These are phyloP conservation scores for Samsoniella hepiali DNA, from an alignment of 2,329 filamentous ascomycete genomes.

Conservation along the genomic window DNA sequence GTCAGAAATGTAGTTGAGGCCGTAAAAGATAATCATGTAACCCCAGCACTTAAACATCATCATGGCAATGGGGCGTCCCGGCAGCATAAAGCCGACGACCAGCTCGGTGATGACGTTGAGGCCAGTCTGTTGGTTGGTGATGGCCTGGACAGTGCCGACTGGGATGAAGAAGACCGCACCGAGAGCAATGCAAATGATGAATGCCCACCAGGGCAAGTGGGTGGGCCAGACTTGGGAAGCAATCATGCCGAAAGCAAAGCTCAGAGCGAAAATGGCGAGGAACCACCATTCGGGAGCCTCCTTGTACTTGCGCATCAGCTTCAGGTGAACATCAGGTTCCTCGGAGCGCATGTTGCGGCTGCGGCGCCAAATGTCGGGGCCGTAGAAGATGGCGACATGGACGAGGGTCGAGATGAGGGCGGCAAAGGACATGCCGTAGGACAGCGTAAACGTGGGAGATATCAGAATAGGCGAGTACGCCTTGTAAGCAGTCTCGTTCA, in stretches of 20 bases:
- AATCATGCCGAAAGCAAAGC: slow-evolving; percentile 48
- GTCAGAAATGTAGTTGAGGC: slow-evolving; percentile 45
- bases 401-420: slow-evolving; percentile 51
- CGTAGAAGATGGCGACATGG: slow-evolving; percentile 51
- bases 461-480: slow-evolving; percentile 55
- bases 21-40: slow-evolving; percentile 46
- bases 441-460: slow-evolving; percentile 52
- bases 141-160: slow-evolving; percentile 44
- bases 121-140: slow-evolving; percentile 48
- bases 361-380: slow-evolving; percentile 43
- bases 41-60: slow-evolving; percentile 49
- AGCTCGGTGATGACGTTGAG: slow-evolving; percentile 49
- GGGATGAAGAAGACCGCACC: slow-evolving; percentile 41
- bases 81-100: slow-evolving; percentile 47
- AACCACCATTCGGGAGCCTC: slow-evolving; percentile 53
- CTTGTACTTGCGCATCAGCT: slow-evolving; percentile 38
- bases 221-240: slow-evolving; percentile 36
- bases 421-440: slow-evolving; percentile 57
- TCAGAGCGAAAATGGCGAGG: slow-evolving; percentile 40
- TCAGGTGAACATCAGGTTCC: slow-evolving; percentile 49
- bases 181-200: slow-evolving; percentile 39
- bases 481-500: slow-evolving; percentile 55
- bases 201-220: slow-evolving; percentile 43
- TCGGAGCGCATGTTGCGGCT: slow-evolving; percentile 34
- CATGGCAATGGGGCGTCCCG: slow-evolving; percentile 46